A percentile compares a stretch with the other conserved stretches of the same genome.
phyloP scores from a whole-genome alignment of 2,329 filamentous ascomycete species.

The Botryotinia calthae region DNA sequence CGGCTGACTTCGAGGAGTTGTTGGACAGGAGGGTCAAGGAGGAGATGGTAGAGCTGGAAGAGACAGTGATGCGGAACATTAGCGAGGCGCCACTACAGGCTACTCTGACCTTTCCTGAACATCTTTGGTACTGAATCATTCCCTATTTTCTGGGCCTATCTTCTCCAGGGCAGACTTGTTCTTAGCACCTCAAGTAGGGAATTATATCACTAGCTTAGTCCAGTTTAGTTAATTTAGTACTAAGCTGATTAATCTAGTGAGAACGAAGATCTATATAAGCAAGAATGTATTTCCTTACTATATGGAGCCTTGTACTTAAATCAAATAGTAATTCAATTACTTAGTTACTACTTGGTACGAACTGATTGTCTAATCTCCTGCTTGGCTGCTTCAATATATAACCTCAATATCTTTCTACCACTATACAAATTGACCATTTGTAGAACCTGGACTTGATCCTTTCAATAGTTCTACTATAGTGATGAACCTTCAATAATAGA shows the following conservation, averaged over 20 bases:
- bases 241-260: no score
- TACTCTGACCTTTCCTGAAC: conserved; percentile 11
- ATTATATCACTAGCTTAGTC: no score
- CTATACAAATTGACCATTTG: not conserved
- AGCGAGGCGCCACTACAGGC: conserved; percentile 12
- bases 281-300: not conserved
- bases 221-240: no score
- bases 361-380: not conserved
- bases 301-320: not conserved
- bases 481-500: no score
- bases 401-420: not conserved
- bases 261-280: not conserved
- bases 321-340: not conserved
- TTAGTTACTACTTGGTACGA: not conserved
- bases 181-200: not conserved
- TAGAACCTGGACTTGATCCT: not conserved
- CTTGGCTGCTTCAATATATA: not conserved
- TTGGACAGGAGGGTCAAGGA: conserved; percentile 7
- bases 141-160: not conserved
- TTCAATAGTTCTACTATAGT: not conserved
- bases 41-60: conserved; percentile 10
- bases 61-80: conserved; percentile 7
- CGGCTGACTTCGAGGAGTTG: conserved; percentile 6
- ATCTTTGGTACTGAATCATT: conserved; percentile 10
- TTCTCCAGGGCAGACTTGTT: not conserved